These are phyloP conservation scores for Kingdonia uniflora DNA, from an alignment of 164 flowering plant genomes.

Conservation along the genomic window DNA sequence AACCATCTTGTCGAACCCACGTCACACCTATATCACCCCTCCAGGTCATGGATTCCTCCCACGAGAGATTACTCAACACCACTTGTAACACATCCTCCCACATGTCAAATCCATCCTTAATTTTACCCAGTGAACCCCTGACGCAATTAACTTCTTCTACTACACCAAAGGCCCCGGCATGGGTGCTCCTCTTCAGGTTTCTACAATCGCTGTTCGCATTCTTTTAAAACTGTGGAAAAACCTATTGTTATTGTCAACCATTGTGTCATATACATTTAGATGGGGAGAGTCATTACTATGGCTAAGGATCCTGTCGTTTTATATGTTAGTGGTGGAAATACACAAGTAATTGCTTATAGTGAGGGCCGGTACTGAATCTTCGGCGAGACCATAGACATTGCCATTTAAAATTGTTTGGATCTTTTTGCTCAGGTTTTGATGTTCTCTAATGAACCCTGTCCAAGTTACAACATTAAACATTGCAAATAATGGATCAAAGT, in stretches of 20 bases:
- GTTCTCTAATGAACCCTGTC: neutral
- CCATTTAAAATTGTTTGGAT: neutral
- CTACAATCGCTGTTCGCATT: neutral
- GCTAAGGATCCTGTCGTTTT: neutral
- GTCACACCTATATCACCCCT: neutral
- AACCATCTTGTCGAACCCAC: neutral
- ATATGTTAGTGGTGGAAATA: neutral
- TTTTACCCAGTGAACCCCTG: neutral
- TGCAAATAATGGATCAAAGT: neutral
- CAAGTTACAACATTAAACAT: constrained; percentile 1
- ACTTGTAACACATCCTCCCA: neutral
- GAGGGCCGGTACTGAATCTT: neutral
- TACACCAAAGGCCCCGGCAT: neutral
- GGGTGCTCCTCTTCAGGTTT: neutral
- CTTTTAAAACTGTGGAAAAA: neutral
- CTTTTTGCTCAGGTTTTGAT: neutral
- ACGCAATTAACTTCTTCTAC: neutral
- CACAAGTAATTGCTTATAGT: constrained; percentile 3
- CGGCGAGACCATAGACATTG: neutral
- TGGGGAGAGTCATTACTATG: neutral
- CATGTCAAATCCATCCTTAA: neutral
- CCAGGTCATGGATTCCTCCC: constrained; percentile 3
- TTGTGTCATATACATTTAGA: neutral
- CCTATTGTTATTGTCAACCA: neutral
- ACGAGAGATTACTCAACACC: neutral